A percentile compares a stretch with the other conserved stretches of the same genome.
Evolutionary conservation across 2,329 filamentous ascomycete species (phyloP).

Genomic region (Cladophialophora psammophila): DNA sequence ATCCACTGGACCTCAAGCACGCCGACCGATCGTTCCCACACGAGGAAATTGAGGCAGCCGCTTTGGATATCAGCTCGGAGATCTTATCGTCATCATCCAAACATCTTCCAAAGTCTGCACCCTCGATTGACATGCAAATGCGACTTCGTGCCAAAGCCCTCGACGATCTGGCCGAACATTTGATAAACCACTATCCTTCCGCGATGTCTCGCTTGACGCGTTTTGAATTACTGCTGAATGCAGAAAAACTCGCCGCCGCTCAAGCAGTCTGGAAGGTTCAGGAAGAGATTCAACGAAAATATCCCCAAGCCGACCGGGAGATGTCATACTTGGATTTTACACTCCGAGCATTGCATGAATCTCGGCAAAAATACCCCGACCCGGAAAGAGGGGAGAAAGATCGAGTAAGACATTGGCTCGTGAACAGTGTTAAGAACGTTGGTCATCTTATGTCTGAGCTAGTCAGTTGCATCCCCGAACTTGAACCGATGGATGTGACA

Average conservation of each 20-base stretch:
- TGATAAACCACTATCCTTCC: constrained; percentile 69
- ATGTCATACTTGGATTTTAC: constrained; percentile 77
- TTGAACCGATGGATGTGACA: constrained; percentile 68
- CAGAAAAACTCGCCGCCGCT: constrained; percentile 87
- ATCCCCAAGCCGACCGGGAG: constrained; percentile 64
- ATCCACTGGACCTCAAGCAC: constrained; percentile 83
- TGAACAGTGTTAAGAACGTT: constrained; percentile 75
- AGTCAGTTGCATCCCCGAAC: constrained; percentile 75
- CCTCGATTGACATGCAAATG: constrained; percentile 83
- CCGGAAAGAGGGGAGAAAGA: constrained; percentile 75
- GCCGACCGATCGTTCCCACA: constrained; percentile 71
- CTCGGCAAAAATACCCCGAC: constrained; percentile 74
- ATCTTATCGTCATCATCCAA: constrained; percentile 79
- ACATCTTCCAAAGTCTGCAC: constrained; percentile 74
- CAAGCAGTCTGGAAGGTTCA: constrained; percentile 81
- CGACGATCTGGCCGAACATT: constrained; percentile 74
- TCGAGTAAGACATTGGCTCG: constrained; percentile 83
- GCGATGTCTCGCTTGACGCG: constrained; percentile 71
- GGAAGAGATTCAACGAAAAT: constrained; percentile 70
- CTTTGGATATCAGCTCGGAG: constrained; percentile 78
- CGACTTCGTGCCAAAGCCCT: constrained; percentile 75
- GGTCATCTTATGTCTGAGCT: constrained; percentile 81
- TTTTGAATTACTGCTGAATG: constrained; percentile 86
- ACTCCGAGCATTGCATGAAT: constrained; percentile 76
- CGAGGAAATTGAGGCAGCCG: constrained; percentile 77